Evolutionary conservation across 257 asterid species (phyloP), one percentile per base, ranked within the genome.

Genomic region (Solanum stenotomum): DNA sequence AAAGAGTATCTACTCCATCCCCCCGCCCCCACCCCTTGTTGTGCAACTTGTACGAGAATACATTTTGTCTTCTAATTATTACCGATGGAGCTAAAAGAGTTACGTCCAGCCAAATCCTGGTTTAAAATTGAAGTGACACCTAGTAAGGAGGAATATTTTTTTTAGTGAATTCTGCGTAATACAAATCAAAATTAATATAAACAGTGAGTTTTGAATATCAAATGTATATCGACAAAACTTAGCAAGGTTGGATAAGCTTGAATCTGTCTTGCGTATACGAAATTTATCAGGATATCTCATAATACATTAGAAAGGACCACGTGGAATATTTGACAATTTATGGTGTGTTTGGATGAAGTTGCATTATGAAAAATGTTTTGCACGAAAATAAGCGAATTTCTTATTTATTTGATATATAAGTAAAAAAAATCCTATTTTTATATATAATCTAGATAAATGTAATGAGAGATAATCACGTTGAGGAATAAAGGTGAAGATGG

Each of bases 201-300:
- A 29, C 1, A 29, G 29, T 29, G 29, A 29, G 29, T 29, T 29
- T 29, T 1, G 29, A 29, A 29, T 29, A 29, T 29, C 29, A 29
- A 29, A n/a, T n/a, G n/a, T n/a, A n/a, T n/a, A n/a, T n/a, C n/a
- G n/a, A n/a, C n/a, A n/a, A 25, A 61, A 37, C 6, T 8, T 22
- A n/a, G 61, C 2, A 63, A 65, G 65, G n/a, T 67, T 77, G 86
- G 89, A 87, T 87, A 77, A 87, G 59, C 76, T 87, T 76, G 89
- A 56, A 87, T 77, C 27, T 52, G 40, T 87, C 31, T 75, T 35
- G 33, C 13, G 59, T 34, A 42, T 71, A 67, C 44, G 29, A 40
- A 63, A 65, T 52, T 85, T 67, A 35, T 85, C 65, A 5, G 75
- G 11, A 67, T 65, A 71, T 63, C 76, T 85, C 29, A 61, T 44